A percentile compares a stretch with the other conserved stretches of the same genome.
phyloP scores from a whole-genome alignment of 805 yeast genomes.

The Candida odintsovae region DNA sequence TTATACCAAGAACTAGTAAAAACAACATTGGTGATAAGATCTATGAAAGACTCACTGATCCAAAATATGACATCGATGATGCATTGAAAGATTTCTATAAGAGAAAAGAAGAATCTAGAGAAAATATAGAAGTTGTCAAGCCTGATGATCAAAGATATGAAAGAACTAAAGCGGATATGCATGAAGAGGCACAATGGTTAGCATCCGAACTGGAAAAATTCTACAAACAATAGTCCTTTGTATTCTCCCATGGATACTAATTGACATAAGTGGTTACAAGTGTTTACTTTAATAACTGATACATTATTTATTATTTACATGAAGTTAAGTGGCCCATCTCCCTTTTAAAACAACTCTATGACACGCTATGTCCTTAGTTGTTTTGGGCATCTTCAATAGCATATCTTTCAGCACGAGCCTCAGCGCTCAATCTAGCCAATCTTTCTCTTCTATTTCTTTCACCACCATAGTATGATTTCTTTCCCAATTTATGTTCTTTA shows the following conservation, averaged over 20 bases:
- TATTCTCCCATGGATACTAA: neutral
- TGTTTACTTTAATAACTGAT: neutral
- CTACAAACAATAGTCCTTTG: neutral
- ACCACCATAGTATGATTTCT: constrained; percentile 75
- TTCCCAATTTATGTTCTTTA: constrained; percentile 55
- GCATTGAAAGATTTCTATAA: constrained; percentile 24
- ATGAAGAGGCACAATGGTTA: constrained; percentile 58
- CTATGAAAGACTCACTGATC: constrained; percentile 53
- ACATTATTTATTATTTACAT: constrained; percentile 2
- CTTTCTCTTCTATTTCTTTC: constrained; percentile 72
- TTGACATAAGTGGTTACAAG: neutral
- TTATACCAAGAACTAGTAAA: constrained; percentile 71
- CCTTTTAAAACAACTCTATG: neutral
- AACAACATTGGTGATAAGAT: constrained; percentile 67
- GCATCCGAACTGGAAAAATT: constrained; percentile 31
- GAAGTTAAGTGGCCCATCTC: neutral
- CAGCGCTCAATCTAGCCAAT: constrained; percentile 53
- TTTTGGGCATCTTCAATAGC: constrained; percentile 21
- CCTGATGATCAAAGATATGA: constrained; percentile 51
- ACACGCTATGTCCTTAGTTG: neutral
- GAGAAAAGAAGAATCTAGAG: constrained; percentile 25
- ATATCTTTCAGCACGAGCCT: constrained; percentile 24
- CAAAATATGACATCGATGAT: constrained; percentile 41
- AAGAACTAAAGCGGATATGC: constrained; percentile 63
- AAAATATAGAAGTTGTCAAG: constrained; percentile 24